phyloP scores from a whole-genome alignment of 2,329 filamentous ascomycete species.

The Hirsutella minnesotensis region DNA sequence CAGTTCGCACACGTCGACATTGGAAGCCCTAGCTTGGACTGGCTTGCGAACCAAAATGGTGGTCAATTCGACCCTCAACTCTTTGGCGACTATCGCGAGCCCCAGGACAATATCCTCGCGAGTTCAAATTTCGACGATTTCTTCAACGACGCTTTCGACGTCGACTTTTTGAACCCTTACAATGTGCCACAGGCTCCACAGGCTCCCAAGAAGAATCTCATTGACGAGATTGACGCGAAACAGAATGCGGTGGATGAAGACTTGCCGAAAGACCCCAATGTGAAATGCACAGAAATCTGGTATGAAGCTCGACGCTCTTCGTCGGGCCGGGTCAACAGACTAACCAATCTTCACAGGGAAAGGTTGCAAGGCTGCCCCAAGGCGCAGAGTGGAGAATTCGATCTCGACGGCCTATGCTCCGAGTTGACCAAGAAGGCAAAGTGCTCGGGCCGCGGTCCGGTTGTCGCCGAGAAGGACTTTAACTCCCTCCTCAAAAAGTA shows the following conservation, averaged over 20 bases:
- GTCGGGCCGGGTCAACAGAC: constrained; percentile 17
- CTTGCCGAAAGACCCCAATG: constrained; percentile 41
- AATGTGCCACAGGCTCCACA: constrained; percentile 45
- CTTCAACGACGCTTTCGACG: constrained; percentile 67
- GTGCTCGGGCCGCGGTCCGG: constrained; percentile 81
- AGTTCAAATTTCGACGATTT: constrained; percentile 61
- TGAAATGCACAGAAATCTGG: constrained; percentile 91
- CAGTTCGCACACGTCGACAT: constrained; percentile 24
- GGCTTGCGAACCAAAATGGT: constrained; percentile 68
- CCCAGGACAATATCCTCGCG: constrained; percentile 66
- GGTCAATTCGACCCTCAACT: constrained; percentile 84
- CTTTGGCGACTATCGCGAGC: constrained; percentile 86
- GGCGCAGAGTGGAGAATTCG: constrained; percentile 82
- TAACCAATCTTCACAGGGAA: constrained; percentile 49
- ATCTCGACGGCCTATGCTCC: constrained; percentile 84
- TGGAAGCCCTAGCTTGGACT: constrained; percentile 51
- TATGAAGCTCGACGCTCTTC: constrained; percentile 38
- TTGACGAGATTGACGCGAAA: constrained; percentile 65
- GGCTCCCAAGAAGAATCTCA: constrained; percentile 52
- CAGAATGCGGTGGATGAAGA: constrained; percentile 62
- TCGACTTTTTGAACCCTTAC: constrained; percentile 72
- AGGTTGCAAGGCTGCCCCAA: constrained; percentile 77
- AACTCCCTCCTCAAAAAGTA: constrained; percentile 63
- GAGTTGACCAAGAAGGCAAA: constrained; percentile 93
- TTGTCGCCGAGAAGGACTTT: constrained; percentile 82